Conservation (phyloP, 2,329 filamentous ascomycete genomes). For the Cryphonectria radicalis region DNA sequence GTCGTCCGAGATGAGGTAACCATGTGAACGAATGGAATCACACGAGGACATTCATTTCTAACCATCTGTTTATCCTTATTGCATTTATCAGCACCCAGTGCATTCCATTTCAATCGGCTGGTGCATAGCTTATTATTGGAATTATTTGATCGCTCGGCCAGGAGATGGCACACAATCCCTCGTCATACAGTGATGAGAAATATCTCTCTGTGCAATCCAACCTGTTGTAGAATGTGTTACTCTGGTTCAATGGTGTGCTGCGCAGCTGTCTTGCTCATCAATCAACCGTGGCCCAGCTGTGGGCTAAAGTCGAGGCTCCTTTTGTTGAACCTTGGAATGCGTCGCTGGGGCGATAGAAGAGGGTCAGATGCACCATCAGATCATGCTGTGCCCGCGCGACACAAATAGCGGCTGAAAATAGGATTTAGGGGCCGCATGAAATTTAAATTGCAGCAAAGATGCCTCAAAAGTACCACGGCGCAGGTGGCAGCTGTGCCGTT, state of each 20-base stretch:
- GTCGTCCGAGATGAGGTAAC: neutral
- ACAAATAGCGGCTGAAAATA: slow-evolving; percentile 11
- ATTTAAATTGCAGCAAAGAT: neutral
- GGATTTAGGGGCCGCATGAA: neutral
- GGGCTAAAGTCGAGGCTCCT: neutral
- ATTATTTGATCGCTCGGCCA: neutral
- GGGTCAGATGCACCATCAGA: neutral
- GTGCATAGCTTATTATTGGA: neutral
- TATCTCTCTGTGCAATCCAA: neutral
- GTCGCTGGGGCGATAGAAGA: neutral
- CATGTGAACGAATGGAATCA: too few species aligned
- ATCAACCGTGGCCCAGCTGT: neutral
- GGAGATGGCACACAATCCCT: too few species aligned
- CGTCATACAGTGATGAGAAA: neutral
- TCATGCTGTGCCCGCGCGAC: neutral
- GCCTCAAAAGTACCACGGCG: neutral
- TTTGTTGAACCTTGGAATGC: neutral
- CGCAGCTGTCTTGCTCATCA: neutral
- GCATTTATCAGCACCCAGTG: slow-evolving; percentile 17
- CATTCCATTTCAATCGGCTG: neutral
- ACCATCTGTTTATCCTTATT: slow-evolving; percentile 7
- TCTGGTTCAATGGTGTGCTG: neutral
- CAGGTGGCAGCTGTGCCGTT: neutral
- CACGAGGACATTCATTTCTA: neutral
- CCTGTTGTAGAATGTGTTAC: neutral